Base-by-base conservation (phyloP, 2,329 filamentous ascomycete species). In the Fusarium hostae region DNA sequence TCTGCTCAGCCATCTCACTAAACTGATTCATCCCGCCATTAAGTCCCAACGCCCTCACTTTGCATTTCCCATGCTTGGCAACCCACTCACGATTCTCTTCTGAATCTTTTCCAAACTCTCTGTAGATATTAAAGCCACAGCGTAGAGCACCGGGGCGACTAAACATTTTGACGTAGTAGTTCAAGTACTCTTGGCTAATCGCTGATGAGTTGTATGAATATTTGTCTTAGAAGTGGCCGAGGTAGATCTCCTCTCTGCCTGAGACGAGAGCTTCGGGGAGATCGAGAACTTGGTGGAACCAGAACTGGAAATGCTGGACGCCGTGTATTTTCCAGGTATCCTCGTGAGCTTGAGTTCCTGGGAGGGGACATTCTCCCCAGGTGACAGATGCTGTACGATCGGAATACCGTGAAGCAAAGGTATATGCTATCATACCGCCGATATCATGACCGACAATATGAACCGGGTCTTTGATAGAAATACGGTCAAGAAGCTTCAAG, bases 31-130 rank as follows among this genome's bases (percentile, higher is more conserved):
- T 48, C 11, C 45, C 39, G 5, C 68, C 66, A 2, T 61, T 55
- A 3, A 70, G 45, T 10, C 61, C 61, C 4, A 70, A 34, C 5
- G 54, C 64, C 35, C 55, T 52, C 15, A 69, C 67, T 30, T 56
- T 65, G 1, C 56, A 70, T 26, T 70, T 70, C 3, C 67, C 67
- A n/a, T 66, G 13, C 24, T 61, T 39, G n/a, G 56, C 40, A 47
- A 62, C 26, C 69, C 69, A 72, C n/a, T 72, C 59, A 6, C 59
- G 43, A 28, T 72, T 72, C 41, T 61, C 68, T 8, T 56, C 56
- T 9, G 59, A 47, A 9, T 66, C 68, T 22, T 43, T 41, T 1
- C 13, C 32, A 15, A 71, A 69, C 28, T 50, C 56, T n/a, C 59
- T 32, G 2, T 68, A 57, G 6, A 56, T 45, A 10, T 66, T 65